A percentile compares a stretch with the other conserved stretches of the same genome.
phyloP scores from a whole-genome alignment of 371 early-diverging fungal species.

The Mucor plumbeus region DNA sequence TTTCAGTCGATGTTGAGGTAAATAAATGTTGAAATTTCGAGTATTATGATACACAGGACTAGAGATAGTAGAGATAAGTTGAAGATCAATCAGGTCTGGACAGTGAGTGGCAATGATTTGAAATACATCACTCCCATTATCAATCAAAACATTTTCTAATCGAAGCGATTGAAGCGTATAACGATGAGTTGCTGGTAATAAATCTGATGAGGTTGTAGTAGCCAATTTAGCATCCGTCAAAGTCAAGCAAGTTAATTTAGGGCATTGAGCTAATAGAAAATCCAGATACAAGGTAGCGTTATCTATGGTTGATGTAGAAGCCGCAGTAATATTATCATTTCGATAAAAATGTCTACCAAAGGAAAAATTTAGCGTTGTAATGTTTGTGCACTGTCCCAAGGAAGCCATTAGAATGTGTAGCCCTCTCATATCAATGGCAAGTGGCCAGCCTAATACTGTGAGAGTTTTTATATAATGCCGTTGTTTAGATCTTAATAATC shows the following conservation, averaged over 20 bases:
- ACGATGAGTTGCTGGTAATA: neutral
- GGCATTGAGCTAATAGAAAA: neutral
- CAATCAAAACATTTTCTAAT: neutral
- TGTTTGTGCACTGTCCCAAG: neutral
- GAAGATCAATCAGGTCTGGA: neutral
- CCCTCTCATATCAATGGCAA: neutral
- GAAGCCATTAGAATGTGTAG: neutral
- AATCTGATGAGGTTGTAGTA: neutral
- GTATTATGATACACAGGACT: neutral
- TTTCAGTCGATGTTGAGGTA: constrained; percentile 2
- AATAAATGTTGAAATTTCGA: neutral
- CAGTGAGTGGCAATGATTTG: neutral
- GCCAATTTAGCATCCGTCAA: neutral
- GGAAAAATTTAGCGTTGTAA: neutral
- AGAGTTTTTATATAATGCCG: neutral
- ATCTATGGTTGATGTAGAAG: neutral
- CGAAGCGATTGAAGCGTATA: neutral
- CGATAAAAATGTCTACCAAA: neutral
- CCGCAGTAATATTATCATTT: neutral
- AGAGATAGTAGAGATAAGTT: neutral
- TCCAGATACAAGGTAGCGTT: neutral
- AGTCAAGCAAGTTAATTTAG: neutral
- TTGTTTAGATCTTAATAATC: neutral
- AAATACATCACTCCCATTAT: neutral
- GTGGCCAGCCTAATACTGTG: neutral